These are phyloP conservation scores for Eimeria necatrix DNA, from an alignment of 169 alveolate species.

Conservation along the genomic window DNA sequence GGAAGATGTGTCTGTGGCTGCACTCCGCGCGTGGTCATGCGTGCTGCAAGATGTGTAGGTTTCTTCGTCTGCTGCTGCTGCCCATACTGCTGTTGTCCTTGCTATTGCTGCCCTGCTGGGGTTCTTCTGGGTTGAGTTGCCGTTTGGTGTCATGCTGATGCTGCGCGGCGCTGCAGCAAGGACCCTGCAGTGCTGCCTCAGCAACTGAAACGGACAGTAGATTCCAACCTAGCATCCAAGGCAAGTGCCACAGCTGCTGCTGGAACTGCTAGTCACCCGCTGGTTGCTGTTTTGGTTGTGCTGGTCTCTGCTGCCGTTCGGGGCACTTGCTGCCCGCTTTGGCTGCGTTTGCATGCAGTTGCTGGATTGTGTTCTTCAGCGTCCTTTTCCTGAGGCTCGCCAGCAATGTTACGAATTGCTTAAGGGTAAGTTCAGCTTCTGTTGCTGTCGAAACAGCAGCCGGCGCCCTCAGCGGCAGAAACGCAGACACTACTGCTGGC, in stretches of 20 bases:
- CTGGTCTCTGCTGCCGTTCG: neutral
- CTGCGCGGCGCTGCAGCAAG: constrained; percentile 5
- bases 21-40: neutral
- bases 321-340: neutral
- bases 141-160: neutral
- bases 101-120: neutral
- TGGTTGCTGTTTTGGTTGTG: neutral
- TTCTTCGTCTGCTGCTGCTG: constrained; percentile 16
- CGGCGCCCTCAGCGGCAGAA: no score
- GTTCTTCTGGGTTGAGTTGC: neutral
- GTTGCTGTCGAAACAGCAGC: neutral
- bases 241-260: neutral
- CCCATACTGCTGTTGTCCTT: constrained; percentile 2
- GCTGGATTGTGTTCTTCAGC: constrained; percentile 37
- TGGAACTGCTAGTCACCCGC: neutral
- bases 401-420: constrained; percentile 24
- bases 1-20: neutral
- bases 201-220: neutral
- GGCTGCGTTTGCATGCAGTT: constrained; percentile 20
- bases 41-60: constrained; percentile 9
- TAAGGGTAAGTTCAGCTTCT: neutral
- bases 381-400: constrained; percentile 41
- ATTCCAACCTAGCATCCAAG: constrained; percentile 14
- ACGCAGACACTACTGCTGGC: neutral
- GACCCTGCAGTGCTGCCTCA: constrained; percentile 9